Base-by-base conservation (phyloP, 768 basidiomycete genomes). In the Boletales sp. region DNA sequence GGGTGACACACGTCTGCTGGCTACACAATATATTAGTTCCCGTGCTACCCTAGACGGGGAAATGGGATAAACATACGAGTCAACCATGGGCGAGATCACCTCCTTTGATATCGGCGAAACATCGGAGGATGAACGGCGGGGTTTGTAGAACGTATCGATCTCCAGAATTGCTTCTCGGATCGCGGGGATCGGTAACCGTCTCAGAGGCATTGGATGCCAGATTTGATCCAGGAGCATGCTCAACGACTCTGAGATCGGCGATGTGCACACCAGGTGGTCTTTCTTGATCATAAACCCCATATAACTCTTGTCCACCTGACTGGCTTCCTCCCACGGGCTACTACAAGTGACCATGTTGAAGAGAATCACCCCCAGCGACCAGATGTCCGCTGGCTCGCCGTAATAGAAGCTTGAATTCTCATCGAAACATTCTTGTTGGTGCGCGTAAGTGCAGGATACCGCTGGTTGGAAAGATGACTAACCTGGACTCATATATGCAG, bases 281-380 rank as follows among this genome's bases (percentile, higher is more conserved):
- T 32, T 38, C 17, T 40, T 13, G 0, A 31, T 25, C 17, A 54
- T 19, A 33, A 53, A 64, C 1, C 45, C 33, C 5, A 5, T 12
- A 21, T 50, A 62, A 0, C 10, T 14, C 21, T 5, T 34, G 35
- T 62, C 48, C 4, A 15, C 18, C 12, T 2, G 17, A 1, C 15
- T 33, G 1, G 61, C 58, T 35, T 48, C 54, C 9, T 53, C 50
- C 58, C 61, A 64, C 10, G 61, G 58, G 18, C 30, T 51, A n/a
- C 30, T 17, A 8, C 82, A 81, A 48, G 84, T 84, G 44, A 88
- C 82, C 72, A 95, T 81, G 69, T 91, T 94, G 62, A 86, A 80
- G 44, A 95, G 79, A 56, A 95, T 28, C 46, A 95, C 77, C 13
- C 86, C 87, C 17, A 88, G 65, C 13, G 86, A 75, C 87, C 87